Evolutionary conservation across 306 rosid genomes (phyloP), one percentile per base, ranked within the genome.

Genomic region (Citrullus colocynthis): DNA sequence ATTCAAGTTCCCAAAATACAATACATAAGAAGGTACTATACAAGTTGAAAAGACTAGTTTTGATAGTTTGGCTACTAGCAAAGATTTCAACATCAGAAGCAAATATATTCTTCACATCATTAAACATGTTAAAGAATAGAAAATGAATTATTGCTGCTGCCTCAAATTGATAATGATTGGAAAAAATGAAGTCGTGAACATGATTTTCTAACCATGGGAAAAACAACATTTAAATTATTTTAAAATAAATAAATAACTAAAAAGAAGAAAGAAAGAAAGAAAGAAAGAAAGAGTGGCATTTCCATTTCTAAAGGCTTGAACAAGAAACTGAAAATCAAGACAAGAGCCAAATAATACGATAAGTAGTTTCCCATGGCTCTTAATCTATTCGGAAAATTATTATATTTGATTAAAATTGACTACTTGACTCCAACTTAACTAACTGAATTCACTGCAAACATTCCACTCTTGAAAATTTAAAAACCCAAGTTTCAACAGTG

Each of bases 81-180:
- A 73, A 41, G 52, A 32, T 74, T 52, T 74, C 41, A 74, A 54
- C 78, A 74, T 18, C 63, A 54, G 5, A 74, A 74, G 56, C 49
- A 55, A 74, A 54, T 17, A 54, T 74, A 52, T 74, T 74, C 63
- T 34, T 74, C 78, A 74, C 78, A 74, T 74, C 78, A 74, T 74
- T 74, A 74, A 51, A 74, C 78, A 74, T 74, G 78, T 74, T 48
- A 52, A 2, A 52, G 78, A 74, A 54, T 34, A 74, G 78, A 74
- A 74, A 30, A 74, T 52, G 61, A 74, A 54, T 74, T 34, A 74
- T 74, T 52, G 63, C 78, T 52, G 30, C 78, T 52, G 49, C 62
- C 63, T 74, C 48, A 34, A 52, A 74, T 34, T 36, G 63, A 52
- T 74, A 54, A 74, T 52, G 44, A 32, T 74, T 74, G 63, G 51